Evolutionary conservation across 1,284 basidiomycete genomes (phyloP), one percentile per base, ranked within the genome.

Genomic region (Rhodotorula sp.): DNA sequence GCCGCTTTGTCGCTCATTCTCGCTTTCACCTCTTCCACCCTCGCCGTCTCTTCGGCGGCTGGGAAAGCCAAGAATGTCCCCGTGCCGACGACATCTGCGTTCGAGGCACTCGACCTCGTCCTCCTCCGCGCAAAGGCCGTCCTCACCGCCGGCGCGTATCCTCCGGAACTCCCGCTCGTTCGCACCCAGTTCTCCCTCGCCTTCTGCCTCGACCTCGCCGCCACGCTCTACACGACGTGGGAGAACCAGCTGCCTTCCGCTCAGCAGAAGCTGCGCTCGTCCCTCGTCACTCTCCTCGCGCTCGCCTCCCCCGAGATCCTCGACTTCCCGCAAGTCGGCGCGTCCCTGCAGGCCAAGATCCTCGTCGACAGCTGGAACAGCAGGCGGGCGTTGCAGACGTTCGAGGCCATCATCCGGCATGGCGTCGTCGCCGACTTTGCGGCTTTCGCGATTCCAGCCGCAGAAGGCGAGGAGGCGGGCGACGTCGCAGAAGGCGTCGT

Each of bases 341-440:
- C 55, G 23, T 49, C 64, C 21, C 66, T 76, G 23, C 64, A 54
- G n/a, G 56, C 48, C 10, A 63, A 67, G 61, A 48, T 69, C 48
- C 59, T 72, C 55, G 70, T 70, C 57, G 75, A 70, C 17, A 64
- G 68, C 0, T 72, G 66, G 68, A 61, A 70, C 62, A 64, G 58
- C 60, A 72, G 68, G 60, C 52, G 75, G 2, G 66, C 63, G 17
- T 44, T 76, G 2, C 63, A 71, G 57, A 54, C 55, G 21, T 66
- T 72, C 53, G 68, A 72, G 7, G 59, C 61, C 2, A 57, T 74
- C 42, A 41, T 72, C 25, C 53, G 52, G 25, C 34, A 65, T 25
- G 44, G 53, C 27, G 19, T 49, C 3, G 44, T 73, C 8, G 59
- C 67, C n/a, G 65, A 68, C 42, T 65, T 71, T 23, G 66, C 45